Conservation (phyloP, 1,284 basidiomycete genomes). For the Ceratobasidium sp. region DNA sequence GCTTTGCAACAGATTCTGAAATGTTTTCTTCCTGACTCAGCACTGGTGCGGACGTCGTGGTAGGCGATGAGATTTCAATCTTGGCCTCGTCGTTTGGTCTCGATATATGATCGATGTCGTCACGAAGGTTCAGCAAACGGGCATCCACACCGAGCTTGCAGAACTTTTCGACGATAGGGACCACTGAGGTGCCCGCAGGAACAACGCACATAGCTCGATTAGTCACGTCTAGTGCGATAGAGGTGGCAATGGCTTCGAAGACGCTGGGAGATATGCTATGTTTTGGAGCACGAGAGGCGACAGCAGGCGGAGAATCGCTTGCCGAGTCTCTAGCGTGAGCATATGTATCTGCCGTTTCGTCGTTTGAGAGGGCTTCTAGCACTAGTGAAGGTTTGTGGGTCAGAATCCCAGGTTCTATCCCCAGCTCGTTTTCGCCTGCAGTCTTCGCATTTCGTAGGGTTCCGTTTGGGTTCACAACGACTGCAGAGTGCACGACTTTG, state of each 20-base stretch:
- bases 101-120: slow-evolving; percentile 36
- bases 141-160: slow-evolving; percentile 76
- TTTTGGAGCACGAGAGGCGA: neutral
- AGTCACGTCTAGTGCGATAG: slow-evolving; percentile 79
- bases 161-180: slow-evolving; percentile 73
- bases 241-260: slow-evolving; percentile 75
- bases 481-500: slow-evolving; percentile 68
- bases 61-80: neutral
- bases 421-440: neutral
- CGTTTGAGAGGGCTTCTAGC: slow-evolving; percentile 1
- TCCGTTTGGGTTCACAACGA: slow-evolving; percentile 70
- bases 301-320: neutral
- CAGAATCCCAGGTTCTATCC: slow-evolving; percentile 26
- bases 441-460: slow-evolving; percentile 45
- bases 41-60: neutral
- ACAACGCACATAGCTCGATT: slow-evolving; percentile 74
- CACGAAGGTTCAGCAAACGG: slow-evolving; percentile 63
- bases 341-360: neutral
- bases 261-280: slow-evolving; percentile 52
- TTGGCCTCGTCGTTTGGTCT: slow-evolving; percentile 13
- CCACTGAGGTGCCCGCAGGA: slow-evolving; percentile 70
- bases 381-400: slow-evolving; percentile 22
- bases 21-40: neutral
- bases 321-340: neutral
- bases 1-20: neutral